Base-by-base conservation (phyloP, 192 early-diverging fungal genomes). In the Umbelopsis sp. region DNA sequence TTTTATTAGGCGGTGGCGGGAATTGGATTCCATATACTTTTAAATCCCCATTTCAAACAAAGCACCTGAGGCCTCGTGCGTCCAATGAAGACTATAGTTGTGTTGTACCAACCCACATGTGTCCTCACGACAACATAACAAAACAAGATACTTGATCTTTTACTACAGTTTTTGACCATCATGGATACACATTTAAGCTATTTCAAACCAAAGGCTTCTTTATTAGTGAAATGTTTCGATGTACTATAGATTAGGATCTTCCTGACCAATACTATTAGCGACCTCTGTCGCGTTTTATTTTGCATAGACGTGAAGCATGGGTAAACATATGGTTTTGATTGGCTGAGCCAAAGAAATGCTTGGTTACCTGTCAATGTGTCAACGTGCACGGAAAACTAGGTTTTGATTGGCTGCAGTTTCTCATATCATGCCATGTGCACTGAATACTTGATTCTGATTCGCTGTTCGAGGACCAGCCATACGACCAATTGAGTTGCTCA, bases 101-200 rank as follows among this genome's bases (percentile, higher is more conserved):
- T 34, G 56, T 62, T 34, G 56, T 62, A 62, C 56, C 29, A 24
- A 12, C 26, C 56, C 24, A 22, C 56, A 62, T 62, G 56, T 62
- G 56, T 20, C 56, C 31, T 62, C 56, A 62, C 56, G 56, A n/a
- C 56, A 32, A 4, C n/a, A 21, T 51, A 0, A 41, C 38, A 41
- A 41, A 41, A 41, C 8, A 41, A 41, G 38, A 41, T 6, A 11
- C 7, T 3, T 41, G 38, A 41, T 41, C 38, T 41, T 11, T 41
- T 41, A 41, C 38, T 41, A 11, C 38, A 11, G 12, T 1, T 6
- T 11, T 41, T 41, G 38, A 41, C 12, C 7, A 11, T 41, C 38
- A 11, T 41, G 38, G 12, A 41, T 11, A 11, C 8, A 41, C 38
- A 41, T n/a, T n/a, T n/a, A n/a, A n/a, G n/a, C n/a, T n/a, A n/a